phyloP scores from a whole-genome alignment of 805 yeast species.

The Grigorovia transvaalensis region DNA sequence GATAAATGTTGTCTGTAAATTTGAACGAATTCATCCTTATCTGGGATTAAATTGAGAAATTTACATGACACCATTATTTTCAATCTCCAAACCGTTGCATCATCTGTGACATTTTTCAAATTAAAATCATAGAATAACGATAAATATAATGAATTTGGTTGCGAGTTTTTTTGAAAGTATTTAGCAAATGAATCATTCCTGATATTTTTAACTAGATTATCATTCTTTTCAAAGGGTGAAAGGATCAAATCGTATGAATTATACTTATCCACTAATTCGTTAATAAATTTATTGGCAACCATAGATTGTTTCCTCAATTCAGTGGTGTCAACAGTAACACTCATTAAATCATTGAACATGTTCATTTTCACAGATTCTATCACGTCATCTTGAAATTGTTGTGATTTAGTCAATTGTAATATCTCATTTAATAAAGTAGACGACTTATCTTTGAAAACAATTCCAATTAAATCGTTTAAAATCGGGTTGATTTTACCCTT shows the following conservation, averaged over 20 bases:
- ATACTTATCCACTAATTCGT: conserved; percentile 25
- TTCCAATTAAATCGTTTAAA: conserved; percentile 5
- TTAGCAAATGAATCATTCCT: conserved; percentile 48
- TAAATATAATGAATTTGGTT: conserved; percentile 41
- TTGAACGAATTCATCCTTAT: conserved; percentile 78
- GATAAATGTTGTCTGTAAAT: conserved; percentile 82
- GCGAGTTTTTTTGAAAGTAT: conserved; percentile 40
- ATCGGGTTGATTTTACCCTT: conserved; percentile 10
- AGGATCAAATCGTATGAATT: not conserved
- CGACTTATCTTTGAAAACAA: not conserved
- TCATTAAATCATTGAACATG: conserved; percentile 10
- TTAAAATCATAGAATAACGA: conserved; percentile 50
- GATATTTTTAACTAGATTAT: not conserved
- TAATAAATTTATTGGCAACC: conserved; percentile 7
- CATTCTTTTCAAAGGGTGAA: not conserved
- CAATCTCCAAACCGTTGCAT: conserved; percentile 17
- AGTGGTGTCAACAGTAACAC: not conserved
- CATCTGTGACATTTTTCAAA: conserved; percentile 35
- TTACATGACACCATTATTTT: conserved; percentile 46
- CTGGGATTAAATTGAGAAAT: conserved; percentile 59
- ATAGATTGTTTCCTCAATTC: not conserved
- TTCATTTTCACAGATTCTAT: conserved; percentile 10
- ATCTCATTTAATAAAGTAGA: conserved; percentile 9
- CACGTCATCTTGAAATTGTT: conserved; percentile 7
- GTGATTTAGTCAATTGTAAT: conserved; percentile 10